Percentiles rank a stretch among this genome's conserved stretches.
phyloP scores from a whole-genome alignment of 2,329 filamentous ascomycete species.

The Rutstroemia sp. region DNA sequence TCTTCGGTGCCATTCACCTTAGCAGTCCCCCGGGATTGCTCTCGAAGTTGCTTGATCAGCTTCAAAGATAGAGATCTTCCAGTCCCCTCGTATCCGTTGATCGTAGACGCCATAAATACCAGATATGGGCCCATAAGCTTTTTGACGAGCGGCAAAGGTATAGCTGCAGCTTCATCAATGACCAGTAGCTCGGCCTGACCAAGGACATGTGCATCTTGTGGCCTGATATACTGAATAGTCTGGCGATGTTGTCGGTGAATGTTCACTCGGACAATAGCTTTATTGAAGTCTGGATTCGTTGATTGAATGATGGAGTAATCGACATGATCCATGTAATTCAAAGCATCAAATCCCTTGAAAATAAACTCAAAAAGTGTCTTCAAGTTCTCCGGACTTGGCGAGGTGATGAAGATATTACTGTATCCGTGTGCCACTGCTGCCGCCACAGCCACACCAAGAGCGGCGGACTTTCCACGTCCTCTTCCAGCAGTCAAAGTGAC shows the following conservation, averaged over 20 bases:
- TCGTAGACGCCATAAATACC: conserved; percentile 98
- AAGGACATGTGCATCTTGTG: conserved; percentile 88
- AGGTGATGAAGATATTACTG: conserved; percentile 99
- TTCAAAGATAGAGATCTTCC: conserved; percentile 92
- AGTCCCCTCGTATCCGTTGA: conserved; percentile 97
- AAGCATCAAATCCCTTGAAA: conserved; percentile 94
- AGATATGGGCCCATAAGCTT: conserved; percentile 96
- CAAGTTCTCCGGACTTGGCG: conserved; percentile 93
- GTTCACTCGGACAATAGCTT: conserved; percentile 95
- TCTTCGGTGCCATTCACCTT: conserved; percentile 46
- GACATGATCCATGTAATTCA: conserved; percentile 88
- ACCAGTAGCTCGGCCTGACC: conserved; percentile 93
- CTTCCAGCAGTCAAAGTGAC: conserved; percentile 88
- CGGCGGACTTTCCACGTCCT: conserved; percentile 95
- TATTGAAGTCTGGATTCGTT: conserved; percentile 97
- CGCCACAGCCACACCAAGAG: conserved; percentile 87
- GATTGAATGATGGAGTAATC: conserved; percentile 98
- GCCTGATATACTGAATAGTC: conserved; percentile 97
- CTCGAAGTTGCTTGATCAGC: conserved; percentile 91
- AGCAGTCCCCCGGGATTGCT: conserved; percentile 69
- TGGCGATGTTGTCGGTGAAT: conserved; percentile 91
- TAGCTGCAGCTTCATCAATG: conserved; percentile 95
- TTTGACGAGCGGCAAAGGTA: conserved; percentile 82
- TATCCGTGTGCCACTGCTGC: conserved; percentile 94
- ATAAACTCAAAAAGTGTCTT: conserved; percentile 98